Evolutionary conservation across 768 basidiomycete species (phyloP).

Genomic region (Cyclocybe aegerita): DNA sequence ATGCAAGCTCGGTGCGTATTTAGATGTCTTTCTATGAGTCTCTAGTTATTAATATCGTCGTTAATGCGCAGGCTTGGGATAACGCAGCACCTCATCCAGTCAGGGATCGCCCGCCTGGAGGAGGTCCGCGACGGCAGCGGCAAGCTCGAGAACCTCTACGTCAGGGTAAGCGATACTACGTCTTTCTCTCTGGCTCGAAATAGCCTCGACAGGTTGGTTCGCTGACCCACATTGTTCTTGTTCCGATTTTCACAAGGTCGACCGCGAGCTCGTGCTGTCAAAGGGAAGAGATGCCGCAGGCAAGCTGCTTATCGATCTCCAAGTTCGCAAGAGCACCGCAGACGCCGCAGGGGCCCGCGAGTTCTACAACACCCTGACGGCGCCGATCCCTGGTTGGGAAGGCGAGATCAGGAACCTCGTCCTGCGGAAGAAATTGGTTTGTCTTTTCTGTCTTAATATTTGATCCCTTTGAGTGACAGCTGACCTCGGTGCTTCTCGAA

Average conservation of each 20-base stretch:
- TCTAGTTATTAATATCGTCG: not conserved
- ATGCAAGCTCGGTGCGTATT: slow-evolving; percentile 80
- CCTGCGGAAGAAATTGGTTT: slow-evolving; percentile 73
- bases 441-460: slow-evolving; percentile 18
- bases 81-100: slow-evolving; percentile 72
- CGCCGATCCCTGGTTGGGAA: slow-evolving; percentile 69
- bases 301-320: slow-evolving; percentile 75
- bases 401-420: slow-evolving; percentile 77
- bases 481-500: slow-evolving; percentile 2
- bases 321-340: slow-evolving; percentile 84
- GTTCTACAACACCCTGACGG: slow-evolving; percentile 80
- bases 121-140: slow-evolving; percentile 61
- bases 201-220: not conserved
- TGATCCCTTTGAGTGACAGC: not conserved
- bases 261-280: slow-evolving; percentile 64
- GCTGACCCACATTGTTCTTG: slow-evolving; percentile 6
- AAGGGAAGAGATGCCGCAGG: slow-evolving; percentile 69
- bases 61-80: slow-evolving; percentile 64
- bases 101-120: slow-evolving; percentile 69
- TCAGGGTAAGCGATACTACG: slow-evolving; percentile 47
- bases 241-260: slow-evolving; percentile 45
- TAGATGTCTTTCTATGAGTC: slow-evolving; percentile 2
- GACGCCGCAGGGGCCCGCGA: slow-evolving; percentile 77
- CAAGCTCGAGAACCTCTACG: slow-evolving; percentile 64
- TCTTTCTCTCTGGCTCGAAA: not conserved